A percentile compares a stretch with the other conserved stretches of the same genome.
phyloP scores from a whole-genome alignment of 2,329 filamentous ascomycete species.

The Fusarium piperis region DNA sequence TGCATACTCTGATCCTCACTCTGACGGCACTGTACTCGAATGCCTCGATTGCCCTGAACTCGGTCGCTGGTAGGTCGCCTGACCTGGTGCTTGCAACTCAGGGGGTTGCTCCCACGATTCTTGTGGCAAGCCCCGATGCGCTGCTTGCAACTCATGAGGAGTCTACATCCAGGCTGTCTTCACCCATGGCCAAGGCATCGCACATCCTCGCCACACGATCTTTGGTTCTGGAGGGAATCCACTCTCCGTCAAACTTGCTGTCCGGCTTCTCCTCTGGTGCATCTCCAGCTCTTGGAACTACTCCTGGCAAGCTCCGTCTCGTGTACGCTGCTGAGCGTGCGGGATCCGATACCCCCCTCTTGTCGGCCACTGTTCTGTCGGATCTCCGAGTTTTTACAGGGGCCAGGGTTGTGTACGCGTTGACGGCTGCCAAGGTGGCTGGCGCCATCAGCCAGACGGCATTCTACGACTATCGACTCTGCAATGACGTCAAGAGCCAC shows the following conservation, averaged over 20 bases:
- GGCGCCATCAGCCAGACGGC: slow-evolving; percentile 90
- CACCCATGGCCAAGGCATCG: slow-evolving; percentile 71
- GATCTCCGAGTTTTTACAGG: slow-evolving; percentile 85
- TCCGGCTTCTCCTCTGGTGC: slow-evolving; percentile 66
- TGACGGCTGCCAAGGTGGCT: slow-evolving; percentile 84
- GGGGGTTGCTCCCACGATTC: slow-evolving; percentile 81
- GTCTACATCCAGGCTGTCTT: slow-evolving; percentile 67
- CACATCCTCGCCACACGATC: slow-evolving; percentile 78
- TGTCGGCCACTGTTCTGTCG: slow-evolving; percentile 77
- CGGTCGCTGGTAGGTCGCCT: slow-evolving; percentile 78
- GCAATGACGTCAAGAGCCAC: slow-evolving; percentile 59
- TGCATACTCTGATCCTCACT: slow-evolving; percentile 82
- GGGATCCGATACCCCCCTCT: slow-evolving; percentile 67
- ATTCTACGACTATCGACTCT: slow-evolving; percentile 83
- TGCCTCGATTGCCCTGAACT: slow-evolving; percentile 86
- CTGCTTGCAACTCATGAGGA: slow-evolving; percentile 74
- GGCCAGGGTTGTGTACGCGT: slow-evolving; percentile 83
- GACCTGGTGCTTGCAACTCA: slow-evolving; percentile 79
- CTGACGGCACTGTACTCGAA: slow-evolving; percentile 87
- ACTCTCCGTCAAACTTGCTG: slow-evolving; percentile 65
- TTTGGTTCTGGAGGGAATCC: slow-evolving; percentile 75
- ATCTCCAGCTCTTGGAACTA: slow-evolving; percentile 67
- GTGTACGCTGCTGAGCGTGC: slow-evolving; percentile 81
- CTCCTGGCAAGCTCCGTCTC: slow-evolving; percentile 80
- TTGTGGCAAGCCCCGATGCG: slow-evolving; percentile 80